These are phyloP conservation scores for Ampelomyces quisqualis DNA, from an alignment of 2,329 filamentous ascomycete species.

Conservation along the genomic window DNA sequence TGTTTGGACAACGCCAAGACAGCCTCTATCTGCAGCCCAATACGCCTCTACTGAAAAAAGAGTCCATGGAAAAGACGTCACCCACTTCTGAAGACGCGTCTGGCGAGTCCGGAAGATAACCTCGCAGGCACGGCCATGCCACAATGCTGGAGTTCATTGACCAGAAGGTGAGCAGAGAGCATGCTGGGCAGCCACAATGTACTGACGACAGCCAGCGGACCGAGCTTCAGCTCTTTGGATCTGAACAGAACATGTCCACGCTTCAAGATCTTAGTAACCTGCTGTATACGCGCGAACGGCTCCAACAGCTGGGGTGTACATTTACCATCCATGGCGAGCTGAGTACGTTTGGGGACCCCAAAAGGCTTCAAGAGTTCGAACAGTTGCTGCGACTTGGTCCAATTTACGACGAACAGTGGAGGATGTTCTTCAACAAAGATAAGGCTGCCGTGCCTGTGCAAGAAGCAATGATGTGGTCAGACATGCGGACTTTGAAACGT, in stretches of 20 bases:
- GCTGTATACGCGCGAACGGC: constrained; percentile 5
- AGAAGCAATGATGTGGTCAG: constrained; percentile 1
- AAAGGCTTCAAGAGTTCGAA: constrained; percentile 4
- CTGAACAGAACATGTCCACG: neutral
- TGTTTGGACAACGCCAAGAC: neutral
- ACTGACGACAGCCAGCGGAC: neutral
- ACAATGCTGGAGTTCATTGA: neutral
- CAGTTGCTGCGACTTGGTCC: constrained; percentile 11
- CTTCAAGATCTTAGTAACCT: constrained; percentile 2
- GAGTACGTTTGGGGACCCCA: constrained; percentile 10
- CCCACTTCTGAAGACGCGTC: neutral
- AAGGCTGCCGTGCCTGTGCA: neutral
- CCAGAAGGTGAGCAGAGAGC: neutral
- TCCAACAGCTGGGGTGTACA: constrained; percentile 10
- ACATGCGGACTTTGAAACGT: constrained; percentile 5
- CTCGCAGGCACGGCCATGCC: too few relatives aligned
- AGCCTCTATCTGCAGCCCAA: neutral
- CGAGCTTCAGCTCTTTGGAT: neutral
- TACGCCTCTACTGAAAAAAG: neutral
- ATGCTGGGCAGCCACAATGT: neutral
- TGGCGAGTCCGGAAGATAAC: neutral
- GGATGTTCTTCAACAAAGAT: constrained; percentile 1
- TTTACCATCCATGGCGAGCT: constrained; percentile 10
- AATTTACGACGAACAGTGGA: constrained; percentile 13
- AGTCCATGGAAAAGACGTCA: neutral